phyloP scores from a whole-genome alignment of 2,329 filamentous ascomycete species.

The Allantophomopsis lycopodina region DNA sequence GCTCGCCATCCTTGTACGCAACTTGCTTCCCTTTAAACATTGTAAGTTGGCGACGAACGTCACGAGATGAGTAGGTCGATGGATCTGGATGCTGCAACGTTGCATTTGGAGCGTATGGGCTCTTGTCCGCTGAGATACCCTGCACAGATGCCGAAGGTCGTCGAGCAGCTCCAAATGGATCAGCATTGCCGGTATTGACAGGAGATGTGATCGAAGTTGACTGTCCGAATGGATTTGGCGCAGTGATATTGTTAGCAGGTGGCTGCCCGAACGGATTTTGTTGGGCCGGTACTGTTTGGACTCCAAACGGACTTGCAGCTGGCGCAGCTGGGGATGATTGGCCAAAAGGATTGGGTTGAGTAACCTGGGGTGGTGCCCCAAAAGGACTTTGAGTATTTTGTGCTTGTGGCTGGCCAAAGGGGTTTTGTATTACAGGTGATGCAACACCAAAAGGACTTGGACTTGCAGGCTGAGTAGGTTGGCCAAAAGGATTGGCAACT shows the following conservation, averaged over 20 bases:
- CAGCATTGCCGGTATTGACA: not conserved
- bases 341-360: slow-evolving; percentile 19
- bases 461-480: slow-evolving; percentile 14
- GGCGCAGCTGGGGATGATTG: slow-evolving; percentile 7
- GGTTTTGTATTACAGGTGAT: slow-evolving; percentile 15
- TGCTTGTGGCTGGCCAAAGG: slow-evolving; percentile 2
- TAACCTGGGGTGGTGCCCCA: slow-evolving; percentile 2
- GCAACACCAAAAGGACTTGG: slow-evolving; percentile 25
- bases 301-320: slow-evolving; percentile 13
- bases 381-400: slow-evolving; percentile 2
- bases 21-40: slow-evolving; percentile 53
- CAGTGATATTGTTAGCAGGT: slow-evolving; percentile 5
- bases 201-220: slow-evolving; percentile 7
- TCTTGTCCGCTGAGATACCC: not conserved
- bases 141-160: not conserved
- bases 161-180: not conserved
- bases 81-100: slow-evolving; percentile 5
- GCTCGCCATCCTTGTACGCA: slow-evolving; percentile 36
- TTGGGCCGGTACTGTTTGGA: slow-evolving; percentile 5
- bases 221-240: slow-evolving; percentile 2
- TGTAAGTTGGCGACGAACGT: slow-evolving; percentile 24
- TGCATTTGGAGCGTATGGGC: slow-evolving; percentile 2
- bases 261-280: slow-evolving; percentile 21
- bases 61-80: slow-evolving; percentile 9
- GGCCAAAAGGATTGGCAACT: slow-evolving; percentile 28